Percentiles rank a stretch among this genome's conserved stretches.
phyloP scores from a whole-genome alignment of 352 stramenopile species.

The Globisporangium spinosum region DNA sequence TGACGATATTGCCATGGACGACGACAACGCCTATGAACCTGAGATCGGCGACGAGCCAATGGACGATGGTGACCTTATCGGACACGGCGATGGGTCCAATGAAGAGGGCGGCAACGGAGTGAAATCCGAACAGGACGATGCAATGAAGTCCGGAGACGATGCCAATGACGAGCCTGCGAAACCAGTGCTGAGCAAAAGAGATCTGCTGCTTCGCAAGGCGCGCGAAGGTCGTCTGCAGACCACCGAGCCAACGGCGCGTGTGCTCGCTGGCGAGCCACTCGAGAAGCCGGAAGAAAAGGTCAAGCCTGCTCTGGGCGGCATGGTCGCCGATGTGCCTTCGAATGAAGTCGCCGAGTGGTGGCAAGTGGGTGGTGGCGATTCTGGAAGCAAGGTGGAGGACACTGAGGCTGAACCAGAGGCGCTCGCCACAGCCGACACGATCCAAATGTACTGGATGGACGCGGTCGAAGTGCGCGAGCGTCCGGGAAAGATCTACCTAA shows the following conservation, averaged over 20 bases:
- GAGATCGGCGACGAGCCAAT: conserved; percentile 21
- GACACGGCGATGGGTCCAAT: background rate
- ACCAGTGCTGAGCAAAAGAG: conserved; percentile 62
- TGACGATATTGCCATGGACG: conserved; percentile 18
- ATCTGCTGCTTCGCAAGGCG: conserved; percentile 69
- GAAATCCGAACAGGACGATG: conserved; percentile 22
- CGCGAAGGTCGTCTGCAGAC: conserved; percentile 56
- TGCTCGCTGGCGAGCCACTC: conserved; percentile 37
- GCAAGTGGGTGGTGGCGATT: conserved; percentile 37
- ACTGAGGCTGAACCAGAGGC: conserved; percentile 30
- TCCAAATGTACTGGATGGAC: conserved; percentile 98
- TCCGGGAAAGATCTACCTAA: conserved; percentile 95
- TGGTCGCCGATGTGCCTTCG: conserved; percentile 56
- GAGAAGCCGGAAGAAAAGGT: conserved; percentile 23
- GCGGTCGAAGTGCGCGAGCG: conserved; percentile 92
- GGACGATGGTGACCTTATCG: conserved; percentile 15
- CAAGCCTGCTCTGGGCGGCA: background rate
- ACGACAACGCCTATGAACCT: conserved; percentile 16
- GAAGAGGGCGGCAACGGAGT: background rate
- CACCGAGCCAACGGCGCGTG: conserved; percentile 51
- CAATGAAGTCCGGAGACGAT: conserved; percentile 12
- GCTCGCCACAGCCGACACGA: conserved; percentile 44
- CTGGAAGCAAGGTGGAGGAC: conserved; percentile 24
- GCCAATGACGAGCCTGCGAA: conserved; percentile 16
- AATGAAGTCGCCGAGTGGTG: conserved; percentile 88